Evolutionary conservation across 1,284 basidiomycete species (phyloP), one percentile per base, ranked within the genome.

Genomic region (Fomitopsis betulina): DNA sequence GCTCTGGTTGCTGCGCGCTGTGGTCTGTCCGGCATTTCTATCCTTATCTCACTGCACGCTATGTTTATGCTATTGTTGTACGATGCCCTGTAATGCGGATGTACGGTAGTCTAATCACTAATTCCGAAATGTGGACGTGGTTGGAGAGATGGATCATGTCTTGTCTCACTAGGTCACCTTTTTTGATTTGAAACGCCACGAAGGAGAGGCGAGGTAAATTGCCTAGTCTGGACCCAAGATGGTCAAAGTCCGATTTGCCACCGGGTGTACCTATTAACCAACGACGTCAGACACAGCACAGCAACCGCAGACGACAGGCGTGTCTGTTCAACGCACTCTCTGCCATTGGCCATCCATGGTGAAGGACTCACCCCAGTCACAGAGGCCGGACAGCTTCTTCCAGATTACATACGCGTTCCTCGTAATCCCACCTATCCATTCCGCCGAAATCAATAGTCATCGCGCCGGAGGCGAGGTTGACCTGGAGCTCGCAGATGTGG

Each of bases 401-500:
- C 64, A 89, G 66, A 68, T 91, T 91, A 58, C 85, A 77, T 53
- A 71, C 71, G 45, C 88, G 77, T 67, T 91, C 86, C 12, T 61
- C 64, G 57, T 80, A 80, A 64, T 90, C 86, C 82, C 87, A 91
- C 35, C 83, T 78, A 70, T 90, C 88, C 56, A 86, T 70, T 2
- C 87, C 89, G 39, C 87, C 87, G 67, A 92, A 91, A 67, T 87
- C 82, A 38, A 92, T 86, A 58, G 76, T 83, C 79, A 91, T 79
- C 7, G 78, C 79, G n/a, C 81, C 79, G 13, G 76, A 76, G 12
- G 79, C 75, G 68, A 91, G 76, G 66, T 82, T 86, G 64, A 86
- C 80, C 65, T 91, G 89, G 35, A 91, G 75, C 69, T 90, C 89
- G 61, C 80, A 82, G 8, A 91, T 80, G 67, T 89, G 87, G 35